Evolutionary conservation across 805 yeast species (phyloP), one percentile per base, ranked within the genome.

Genomic region (Wickerhamiella brachini): DNA sequence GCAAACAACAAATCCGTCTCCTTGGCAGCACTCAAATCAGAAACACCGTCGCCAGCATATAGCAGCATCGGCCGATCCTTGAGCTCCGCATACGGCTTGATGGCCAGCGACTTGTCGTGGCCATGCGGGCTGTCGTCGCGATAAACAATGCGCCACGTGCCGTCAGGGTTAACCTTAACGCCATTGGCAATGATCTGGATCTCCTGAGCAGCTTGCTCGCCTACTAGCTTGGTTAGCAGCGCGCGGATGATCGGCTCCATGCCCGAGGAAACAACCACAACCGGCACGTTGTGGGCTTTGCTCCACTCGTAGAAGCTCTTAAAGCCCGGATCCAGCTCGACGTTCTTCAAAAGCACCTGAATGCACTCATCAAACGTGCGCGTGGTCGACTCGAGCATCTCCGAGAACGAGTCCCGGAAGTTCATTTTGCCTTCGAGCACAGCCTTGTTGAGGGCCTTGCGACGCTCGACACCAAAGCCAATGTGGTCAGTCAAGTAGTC

Each of bases 21-120:
- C 63, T 84, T 82, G 22, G 97, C 97, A 22, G 98, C 98, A 52
- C 87, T 79, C 59, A 93, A 72, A 67, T 93, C 99, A 45, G 94
- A 82, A 31, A 93, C 96, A 56, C 99, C 99, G 66, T 93, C 99
- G 53, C 99, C 99, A 62, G 95, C 85, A 72, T 93, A 93, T 65
- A 90, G 86, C 59, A 87, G 74, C 41, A 72, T 71, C 15, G 95
- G 95, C 47, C 77, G 73, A 20, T 66, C 61, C 7, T 60, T 65
- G 38, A 62, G 58, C 48, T 56, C 51, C 21, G 69, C 68, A 61
- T 70, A 62, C 53, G 72, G 65, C 51, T 77, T 74, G 59, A 93
- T 90, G 26, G 93, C 83, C 51, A 77, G 74, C 29, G 95, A 81
- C 71, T 93, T 93, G 69, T 93, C 97, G 67, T 93, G 99, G 48